phyloP scores from a whole-genome alignment of 352 stramenopile genomes.

The Sclerospora graminicola region DNA sequence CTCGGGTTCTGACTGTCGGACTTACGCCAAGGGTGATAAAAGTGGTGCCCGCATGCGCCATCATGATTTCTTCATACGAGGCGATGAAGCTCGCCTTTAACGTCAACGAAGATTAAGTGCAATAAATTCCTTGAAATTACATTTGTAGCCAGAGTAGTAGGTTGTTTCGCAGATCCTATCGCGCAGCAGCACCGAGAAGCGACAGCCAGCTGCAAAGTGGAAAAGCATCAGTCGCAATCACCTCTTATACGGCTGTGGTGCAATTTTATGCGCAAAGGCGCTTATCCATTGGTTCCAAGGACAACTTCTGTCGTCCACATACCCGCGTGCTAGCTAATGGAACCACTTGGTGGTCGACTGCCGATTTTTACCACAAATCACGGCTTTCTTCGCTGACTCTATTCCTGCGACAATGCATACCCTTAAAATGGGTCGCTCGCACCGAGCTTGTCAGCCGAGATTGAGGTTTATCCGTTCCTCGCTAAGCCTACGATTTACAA shows the following conservation, averaged over 20 bases:
- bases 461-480: no score
- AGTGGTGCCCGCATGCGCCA: conserved; percentile 63
- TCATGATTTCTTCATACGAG: conserved; percentile 77
- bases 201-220: no score
- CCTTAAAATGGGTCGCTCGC: conserved; percentile 1
- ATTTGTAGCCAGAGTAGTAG: no score
- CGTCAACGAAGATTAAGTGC: conserved; percentile 11
- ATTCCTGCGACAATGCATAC: conserved; percentile 16
- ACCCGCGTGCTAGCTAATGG: conserved; percentile 14
- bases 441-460: background rate
- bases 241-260: background rate
- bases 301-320: conserved; percentile 2
- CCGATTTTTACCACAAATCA: conserved; percentile 13
- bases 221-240: background rate
- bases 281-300: background rate
- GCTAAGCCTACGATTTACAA: no score
- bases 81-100: conserved; percentile 51
- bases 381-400: conserved; percentile 13
- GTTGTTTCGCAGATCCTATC: no score
- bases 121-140: no score
- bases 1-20: conserved; percentile 33
- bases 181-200: no score
- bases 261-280: background rate
- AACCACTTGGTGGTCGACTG: background rate
- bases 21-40: conserved; percentile 52